A percentile compares a stretch with the other conserved stretches of the same genome.
phyloP scores from a whole-genome alignment of 73 alveolate species.

The Tetrahymena malaccensis region DNA sequence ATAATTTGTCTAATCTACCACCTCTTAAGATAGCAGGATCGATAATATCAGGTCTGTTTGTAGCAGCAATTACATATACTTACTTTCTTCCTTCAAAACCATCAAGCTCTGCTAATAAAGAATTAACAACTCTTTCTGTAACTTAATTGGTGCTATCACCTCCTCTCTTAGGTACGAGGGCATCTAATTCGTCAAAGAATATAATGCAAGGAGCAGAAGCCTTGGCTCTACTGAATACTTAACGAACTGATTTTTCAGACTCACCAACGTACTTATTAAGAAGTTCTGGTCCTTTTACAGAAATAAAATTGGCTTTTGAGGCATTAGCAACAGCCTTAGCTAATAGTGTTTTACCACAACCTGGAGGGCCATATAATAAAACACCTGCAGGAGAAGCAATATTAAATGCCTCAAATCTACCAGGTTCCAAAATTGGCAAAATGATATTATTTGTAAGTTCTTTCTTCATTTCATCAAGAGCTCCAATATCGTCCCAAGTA shows the following conservation, averaged over 20 bases:
- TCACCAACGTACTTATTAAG: slow-evolving; percentile 99
- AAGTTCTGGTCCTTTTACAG: slow-evolving; percentile 99
- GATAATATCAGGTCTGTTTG: slow-evolving; percentile 98
- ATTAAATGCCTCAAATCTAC: slow-evolving; percentile 78
- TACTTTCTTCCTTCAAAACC: slow-evolving; percentile 94
- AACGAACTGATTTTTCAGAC: slow-evolving; percentile 97
- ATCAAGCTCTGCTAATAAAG: slow-evolving; percentile 98
- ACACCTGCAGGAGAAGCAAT: slow-evolving; percentile 94
- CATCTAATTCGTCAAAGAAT: slow-evolving; percentile 99
- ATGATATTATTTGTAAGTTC: slow-evolving; percentile 82
- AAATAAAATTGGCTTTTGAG: slow-evolving; percentile 97
- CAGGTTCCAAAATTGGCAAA: slow-evolving; percentile 83
- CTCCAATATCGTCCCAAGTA: slow-evolving; percentile 98
- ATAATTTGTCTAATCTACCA: slow-evolving; percentile 87
- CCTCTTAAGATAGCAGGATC: slow-evolving; percentile 99
- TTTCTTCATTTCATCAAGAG: slow-evolving; percentile 69
- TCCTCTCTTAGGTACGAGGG: slow-evolving; percentile 96
- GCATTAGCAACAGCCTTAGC: slow-evolving; percentile 99
- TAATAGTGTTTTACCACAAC: slow-evolving; percentile 96
- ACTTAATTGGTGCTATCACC: slow-evolving; percentile 65
- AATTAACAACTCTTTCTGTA: slow-evolving; percentile 96
- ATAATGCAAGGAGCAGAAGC: slow-evolving; percentile 98
- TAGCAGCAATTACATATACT: slow-evolving; percentile 98
- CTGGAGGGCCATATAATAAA: slow-evolving; percentile 97
- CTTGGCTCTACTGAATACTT: slow-evolving; percentile 90